phyloP scores from a whole-genome alignment of 768 basidiomycete species.

The Brasilioporus rufonigricans region DNA sequence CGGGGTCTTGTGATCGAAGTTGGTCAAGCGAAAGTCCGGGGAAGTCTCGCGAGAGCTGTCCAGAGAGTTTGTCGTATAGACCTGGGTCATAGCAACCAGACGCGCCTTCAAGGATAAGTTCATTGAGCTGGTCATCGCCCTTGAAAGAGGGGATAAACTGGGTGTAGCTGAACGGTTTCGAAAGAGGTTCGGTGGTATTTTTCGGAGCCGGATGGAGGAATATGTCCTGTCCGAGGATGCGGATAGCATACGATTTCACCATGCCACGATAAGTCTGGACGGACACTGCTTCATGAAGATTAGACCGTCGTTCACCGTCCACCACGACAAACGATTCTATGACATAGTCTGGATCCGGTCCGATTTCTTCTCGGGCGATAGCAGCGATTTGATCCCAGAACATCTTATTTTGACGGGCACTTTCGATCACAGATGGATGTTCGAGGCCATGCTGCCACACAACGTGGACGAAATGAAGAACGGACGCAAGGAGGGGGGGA shows the following conservation, averaged over 20 bases:
- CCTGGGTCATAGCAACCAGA: conserved; percentile 69
- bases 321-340: conserved; percentile 46
- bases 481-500: conserved; percentile 70
- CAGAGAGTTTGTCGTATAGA: conserved; percentile 61
- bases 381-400: conserved; percentile 73
- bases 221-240: conserved; percentile 74
- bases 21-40: conserved; percentile 63
- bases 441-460: conserved; percentile 82
- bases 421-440: conserved; percentile 58
- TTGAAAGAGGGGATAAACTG: conserved; percentile 57
- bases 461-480: conserved; percentile 71
- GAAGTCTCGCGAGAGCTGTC: conserved; percentile 49
- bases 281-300: conserved; percentile 59
- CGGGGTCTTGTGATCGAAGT: conserved; percentile 58
- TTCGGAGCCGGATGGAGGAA: conserved; percentile 52
- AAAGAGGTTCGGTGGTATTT: conserved; percentile 32
- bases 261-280: conserved; percentile 66
- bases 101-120: conserved; percentile 66
- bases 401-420: conserved; percentile 50
- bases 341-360: conserved; percentile 68
- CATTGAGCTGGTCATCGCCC: conserved; percentile 60
- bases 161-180: conserved; percentile 59
- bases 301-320: conserved; percentile 42
- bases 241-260: conserved; percentile 71
- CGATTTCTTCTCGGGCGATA: conserved; percentile 66